Conservation (phyloP, 225 moss, liverwort and hornwort genomes). For the Neckera pumila region DNA sequence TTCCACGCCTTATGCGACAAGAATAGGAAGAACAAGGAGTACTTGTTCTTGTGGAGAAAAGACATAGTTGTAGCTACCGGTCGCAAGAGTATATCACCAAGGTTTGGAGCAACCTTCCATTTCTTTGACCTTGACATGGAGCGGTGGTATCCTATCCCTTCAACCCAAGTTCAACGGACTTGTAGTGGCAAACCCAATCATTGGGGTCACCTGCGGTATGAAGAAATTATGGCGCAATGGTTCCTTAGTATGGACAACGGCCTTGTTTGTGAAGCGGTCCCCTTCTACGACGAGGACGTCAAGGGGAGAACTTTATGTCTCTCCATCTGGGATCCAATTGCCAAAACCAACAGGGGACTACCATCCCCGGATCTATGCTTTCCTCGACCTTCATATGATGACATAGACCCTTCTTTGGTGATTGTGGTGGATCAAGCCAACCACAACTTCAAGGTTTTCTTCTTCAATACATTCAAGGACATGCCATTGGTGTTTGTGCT, state of each 20-base stretch:
- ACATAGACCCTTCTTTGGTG: background rate
- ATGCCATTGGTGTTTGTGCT: too few species aligned
- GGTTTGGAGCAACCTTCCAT: accelerated
- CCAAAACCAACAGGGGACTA: background rate
- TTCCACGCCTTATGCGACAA: background rate
- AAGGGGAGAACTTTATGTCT: background rate
- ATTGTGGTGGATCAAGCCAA: background rate
- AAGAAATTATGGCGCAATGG: accelerated
- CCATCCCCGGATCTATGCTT: background rate
- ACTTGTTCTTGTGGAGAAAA: background rate
- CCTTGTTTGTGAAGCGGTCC: background rate
- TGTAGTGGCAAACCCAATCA: accelerated
- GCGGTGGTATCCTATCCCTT: background rate
- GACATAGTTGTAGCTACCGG: accelerated
- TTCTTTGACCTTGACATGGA: background rate
- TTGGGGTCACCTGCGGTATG: too few species aligned
- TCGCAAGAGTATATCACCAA: accelerated
- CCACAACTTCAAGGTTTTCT: background rate
- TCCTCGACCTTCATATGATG: accelerated
- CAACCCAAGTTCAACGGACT: accelerated
- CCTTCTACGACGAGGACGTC: accelerated
- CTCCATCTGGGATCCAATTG: background rate
- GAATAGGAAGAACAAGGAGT: background rate
- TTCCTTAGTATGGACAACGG: too few species aligned
- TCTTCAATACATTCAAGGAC: background rate